Evolutionary conservation across 2,329 filamentous ascomycete species (phyloP).

Genomic region (Fusarium musae): DNA sequence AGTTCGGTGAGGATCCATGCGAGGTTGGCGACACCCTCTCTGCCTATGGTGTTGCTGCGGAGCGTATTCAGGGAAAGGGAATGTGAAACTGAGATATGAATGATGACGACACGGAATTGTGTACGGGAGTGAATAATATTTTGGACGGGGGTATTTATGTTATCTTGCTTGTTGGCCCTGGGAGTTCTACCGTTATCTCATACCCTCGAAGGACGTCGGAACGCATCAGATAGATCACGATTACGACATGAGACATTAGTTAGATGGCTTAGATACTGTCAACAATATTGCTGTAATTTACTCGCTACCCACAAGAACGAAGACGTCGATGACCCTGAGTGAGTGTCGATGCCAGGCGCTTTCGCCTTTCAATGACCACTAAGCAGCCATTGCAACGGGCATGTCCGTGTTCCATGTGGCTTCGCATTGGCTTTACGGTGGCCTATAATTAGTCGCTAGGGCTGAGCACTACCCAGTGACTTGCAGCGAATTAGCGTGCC

Average conservation of each 20-base stretch:
- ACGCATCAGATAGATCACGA: conserved; percentile 12
- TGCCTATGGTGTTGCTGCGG: conserved; percentile 48
- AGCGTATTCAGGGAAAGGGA: conserved; percentile 49
- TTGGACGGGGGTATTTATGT: conserved; percentile 2
- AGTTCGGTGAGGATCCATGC: conserved; percentile 53
- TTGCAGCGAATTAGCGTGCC: not conserved
- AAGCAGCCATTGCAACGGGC: not conserved
- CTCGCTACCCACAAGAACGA: not conserved
- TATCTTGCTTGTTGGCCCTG: conserved; percentile 6
- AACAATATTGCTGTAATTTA: not conserved
- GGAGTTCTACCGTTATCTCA: not conserved
- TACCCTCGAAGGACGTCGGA: not conserved
- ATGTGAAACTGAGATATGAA: conserved; percentile 31
- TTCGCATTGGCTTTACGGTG: not conserved
- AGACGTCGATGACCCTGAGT: no score
- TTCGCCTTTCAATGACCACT: not conserved
- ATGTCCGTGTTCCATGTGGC: conserved; percentile 3
- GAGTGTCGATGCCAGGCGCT: not conserved
- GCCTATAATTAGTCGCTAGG: conserved; percentile 6
- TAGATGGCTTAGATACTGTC: not conserved
- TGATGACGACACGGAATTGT: not conserved
- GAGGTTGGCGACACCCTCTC: conserved; percentile 49
- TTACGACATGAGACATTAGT: conserved; percentile 5
- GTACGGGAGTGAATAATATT: not conserved
- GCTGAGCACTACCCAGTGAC: not conserved